Percentiles rank a stretch among this genome's conserved stretches.
Conservation (phyloP, 176 grass and related monocot species). For the Lolium perenne region DNA sequence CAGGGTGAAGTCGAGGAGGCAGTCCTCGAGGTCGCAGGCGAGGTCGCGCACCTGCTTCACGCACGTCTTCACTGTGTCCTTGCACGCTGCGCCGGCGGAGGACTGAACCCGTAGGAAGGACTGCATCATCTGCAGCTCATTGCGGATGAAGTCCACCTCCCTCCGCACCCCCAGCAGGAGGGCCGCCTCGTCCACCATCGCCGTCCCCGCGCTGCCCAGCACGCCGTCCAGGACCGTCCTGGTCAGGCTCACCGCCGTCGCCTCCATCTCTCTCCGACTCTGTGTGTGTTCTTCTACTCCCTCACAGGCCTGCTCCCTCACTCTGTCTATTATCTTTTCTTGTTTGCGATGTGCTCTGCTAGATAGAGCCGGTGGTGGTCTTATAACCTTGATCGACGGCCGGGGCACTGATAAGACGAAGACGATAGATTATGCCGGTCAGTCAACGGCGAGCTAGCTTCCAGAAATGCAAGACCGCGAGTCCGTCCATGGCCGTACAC, state of each 20-base stretch:
- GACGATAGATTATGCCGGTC: no score
- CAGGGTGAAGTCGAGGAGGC: conserved; percentile 36
- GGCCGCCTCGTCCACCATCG: conserved; percentile 43
- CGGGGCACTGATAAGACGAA: no score
- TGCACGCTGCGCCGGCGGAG: neutral
- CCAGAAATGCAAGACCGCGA: no score
- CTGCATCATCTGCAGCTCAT: conserved; percentile 49
- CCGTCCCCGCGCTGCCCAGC: conserved; percentile 21
- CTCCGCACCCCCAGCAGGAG: conserved; percentile 20
- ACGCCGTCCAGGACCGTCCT: conserved; percentile 49
- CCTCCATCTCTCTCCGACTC: conserved; percentile 31
- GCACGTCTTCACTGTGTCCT: neutral
- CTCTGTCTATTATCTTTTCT: no score
- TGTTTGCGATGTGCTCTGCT: no score
- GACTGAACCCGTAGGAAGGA: neutral
- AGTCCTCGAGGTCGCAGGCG: conserved; percentile 52
- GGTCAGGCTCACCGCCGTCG: conserved; percentile 45
- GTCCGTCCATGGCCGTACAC: no score
- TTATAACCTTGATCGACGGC: no score
- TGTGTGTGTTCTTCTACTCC: no score
- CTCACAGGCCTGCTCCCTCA: no score
- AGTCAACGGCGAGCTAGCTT: no score
- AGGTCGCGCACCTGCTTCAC: conserved; percentile 30
- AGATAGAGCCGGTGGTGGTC: no score
- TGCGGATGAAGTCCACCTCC: conserved; percentile 50